Conservation (phyloP, 306 rosid species). For the Echinosophora koreensis region DNA sequence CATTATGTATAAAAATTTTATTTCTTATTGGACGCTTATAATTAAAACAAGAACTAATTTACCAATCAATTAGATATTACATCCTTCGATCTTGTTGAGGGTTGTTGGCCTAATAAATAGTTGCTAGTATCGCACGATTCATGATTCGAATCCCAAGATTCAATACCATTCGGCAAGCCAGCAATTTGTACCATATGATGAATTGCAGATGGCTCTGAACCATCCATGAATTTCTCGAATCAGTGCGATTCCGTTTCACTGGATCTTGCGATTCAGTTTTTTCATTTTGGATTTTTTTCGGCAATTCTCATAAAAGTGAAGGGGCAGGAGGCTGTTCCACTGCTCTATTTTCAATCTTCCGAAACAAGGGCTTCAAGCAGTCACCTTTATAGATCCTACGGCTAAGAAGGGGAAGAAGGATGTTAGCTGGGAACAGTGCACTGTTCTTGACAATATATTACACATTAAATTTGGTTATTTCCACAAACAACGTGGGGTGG, state of each 20-base stretch:
- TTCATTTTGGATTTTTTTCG: neutral
- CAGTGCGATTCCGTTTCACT: neutral
- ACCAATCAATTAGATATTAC: slow-evolving; percentile 28
- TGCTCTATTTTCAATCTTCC: neutral
- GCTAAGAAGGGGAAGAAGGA: neutral
- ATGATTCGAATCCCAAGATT: neutral
- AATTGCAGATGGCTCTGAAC: neutral
- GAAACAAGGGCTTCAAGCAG: neutral
- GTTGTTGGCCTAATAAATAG: slow-evolving; percentile 1
- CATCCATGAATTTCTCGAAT: neutral
- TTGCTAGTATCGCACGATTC: neutral
- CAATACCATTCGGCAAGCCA: neutral
- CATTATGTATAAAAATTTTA: slow-evolving; percentile 4
- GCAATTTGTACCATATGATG: neutral
- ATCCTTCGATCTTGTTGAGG: slow-evolving; percentile 3
- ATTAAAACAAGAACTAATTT: slow-evolving; percentile 21
- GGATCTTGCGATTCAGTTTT: neutral
- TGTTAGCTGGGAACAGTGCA: slow-evolving; percentile 5
- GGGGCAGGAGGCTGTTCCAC: neutral
- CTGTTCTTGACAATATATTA: neutral
- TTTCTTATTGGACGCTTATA: slow-evolving; percentile 20
- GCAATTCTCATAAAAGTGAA: neutral
- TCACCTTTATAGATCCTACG: slow-evolving; percentile 7
- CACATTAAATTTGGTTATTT: slow-evolving; percentile 5
- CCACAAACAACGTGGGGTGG: neutral